Conservation (phyloP, 441 rosid species). For the Omphalea diandra region DNA sequence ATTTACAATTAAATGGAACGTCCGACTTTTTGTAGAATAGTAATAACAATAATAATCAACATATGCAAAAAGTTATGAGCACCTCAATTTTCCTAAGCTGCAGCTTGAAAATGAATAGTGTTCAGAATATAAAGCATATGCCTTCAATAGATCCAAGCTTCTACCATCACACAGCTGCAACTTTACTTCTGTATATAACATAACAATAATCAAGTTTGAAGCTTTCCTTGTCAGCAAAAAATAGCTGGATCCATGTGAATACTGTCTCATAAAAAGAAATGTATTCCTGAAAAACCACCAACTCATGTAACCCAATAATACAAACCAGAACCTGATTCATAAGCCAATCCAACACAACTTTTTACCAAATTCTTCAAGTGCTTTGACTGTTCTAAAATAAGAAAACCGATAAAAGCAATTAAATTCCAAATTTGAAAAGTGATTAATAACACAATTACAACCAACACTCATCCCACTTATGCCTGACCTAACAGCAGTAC, state of each 20-base stretch:
- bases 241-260: neutral
- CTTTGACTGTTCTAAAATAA: neutral
- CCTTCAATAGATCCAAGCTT: neutral
- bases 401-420: neutral
- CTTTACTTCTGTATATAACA: conserved; percentile 4
- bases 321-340: neutral
- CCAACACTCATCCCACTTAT: neutral
- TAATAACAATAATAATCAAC: neutral
- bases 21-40: neutral
- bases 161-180: neutral
- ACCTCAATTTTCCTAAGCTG: conserved; percentile 1
- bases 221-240: no score
- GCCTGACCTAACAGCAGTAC: no score
- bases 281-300: neutral
- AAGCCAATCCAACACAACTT: neutral
- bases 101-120: no score
- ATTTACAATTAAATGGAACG: neutral
- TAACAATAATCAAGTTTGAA: conserved; percentile 3
- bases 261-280: neutral
- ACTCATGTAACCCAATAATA: neutral
- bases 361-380: neutral
- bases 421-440: neutral
- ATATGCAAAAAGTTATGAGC: neutral
- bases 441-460: neutral
- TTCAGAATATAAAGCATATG: neutral